phyloP scores from a whole-genome alignment of 768 basidiomycete species.

The Lyophyllum decastes region DNA sequence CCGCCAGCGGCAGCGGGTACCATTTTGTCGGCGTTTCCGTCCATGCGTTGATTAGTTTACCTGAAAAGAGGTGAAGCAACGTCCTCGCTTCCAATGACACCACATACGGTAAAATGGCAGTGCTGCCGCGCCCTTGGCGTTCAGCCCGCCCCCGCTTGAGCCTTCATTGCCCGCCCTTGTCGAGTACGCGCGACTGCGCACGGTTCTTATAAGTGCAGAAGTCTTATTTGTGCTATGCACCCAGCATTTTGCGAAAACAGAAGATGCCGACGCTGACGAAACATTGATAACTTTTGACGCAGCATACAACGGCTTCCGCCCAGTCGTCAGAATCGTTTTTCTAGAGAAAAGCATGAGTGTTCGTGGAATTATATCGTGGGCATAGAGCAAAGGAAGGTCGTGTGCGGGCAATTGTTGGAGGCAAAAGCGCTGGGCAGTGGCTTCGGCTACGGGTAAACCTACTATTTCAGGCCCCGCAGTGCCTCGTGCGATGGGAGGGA shows the following conservation, averaged over 20 bases:
- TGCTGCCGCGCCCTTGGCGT: slow-evolving; percentile 25
- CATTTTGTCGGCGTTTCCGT: slow-evolving; percentile 88
- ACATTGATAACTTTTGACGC: slow-evolving; percentile 57
- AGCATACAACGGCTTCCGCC: slow-evolving; percentile 56
- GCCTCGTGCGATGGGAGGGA: slow-evolving; percentile 11
- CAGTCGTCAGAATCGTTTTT: slow-evolving; percentile 50
- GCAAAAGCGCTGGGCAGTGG: background rate
- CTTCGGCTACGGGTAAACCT: slow-evolving; percentile 17
- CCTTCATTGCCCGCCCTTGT: slow-evolving; percentile 32
- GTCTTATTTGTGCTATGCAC: slow-evolving; percentile 55
- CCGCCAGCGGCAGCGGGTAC: slow-evolving; percentile 92
- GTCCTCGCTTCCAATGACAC: slow-evolving; percentile 6
- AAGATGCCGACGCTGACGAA: slow-evolving; percentile 47
- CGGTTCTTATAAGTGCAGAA: slow-evolving; percentile 46
- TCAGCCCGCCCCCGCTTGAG: slow-evolving; percentile 16
- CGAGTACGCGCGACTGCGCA: slow-evolving; percentile 44
- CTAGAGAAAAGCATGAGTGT: slow-evolving; percentile 50
- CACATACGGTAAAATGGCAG: slow-evolving; percentile 56
- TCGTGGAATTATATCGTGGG: slow-evolving; percentile 6
- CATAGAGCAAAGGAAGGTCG: slow-evolving; percentile 8
- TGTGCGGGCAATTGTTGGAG: slow-evolving; percentile 4
- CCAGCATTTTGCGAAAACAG: slow-evolving; percentile 52
- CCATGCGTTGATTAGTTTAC: slow-evolving; percentile 76
- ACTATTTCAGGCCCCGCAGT: slow-evolving; percentile 17
- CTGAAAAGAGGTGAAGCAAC: slow-evolving; percentile 31